phyloP scores from a whole-genome alignment of 73 alveolate genomes.

The Symbiodinium natans region DNA sequence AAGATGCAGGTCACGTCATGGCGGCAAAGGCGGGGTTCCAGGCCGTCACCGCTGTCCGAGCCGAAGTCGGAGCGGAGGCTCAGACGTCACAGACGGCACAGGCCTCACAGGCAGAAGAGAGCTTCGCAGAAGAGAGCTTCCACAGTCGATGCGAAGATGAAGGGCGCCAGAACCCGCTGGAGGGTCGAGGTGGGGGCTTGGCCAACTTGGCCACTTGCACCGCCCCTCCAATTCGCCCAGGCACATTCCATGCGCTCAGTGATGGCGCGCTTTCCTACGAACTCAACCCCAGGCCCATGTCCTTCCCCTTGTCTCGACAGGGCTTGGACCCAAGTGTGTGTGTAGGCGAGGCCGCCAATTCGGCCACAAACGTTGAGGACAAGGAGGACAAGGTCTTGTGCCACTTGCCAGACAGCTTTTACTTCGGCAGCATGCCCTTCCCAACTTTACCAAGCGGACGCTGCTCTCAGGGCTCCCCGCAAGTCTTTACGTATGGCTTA shows the following conservation, averaged over 20 bases:
- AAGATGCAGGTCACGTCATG: slow-evolving; percentile 34
- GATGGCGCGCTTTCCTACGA: not conserved
- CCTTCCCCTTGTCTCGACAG: not conserved
- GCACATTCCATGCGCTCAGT: not conserved
- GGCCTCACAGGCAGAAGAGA: not conserved
- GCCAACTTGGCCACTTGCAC: not conserved
- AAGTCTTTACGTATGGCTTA: too few species aligned
- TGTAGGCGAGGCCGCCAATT: not conserved
- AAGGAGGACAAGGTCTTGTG: not conserved
- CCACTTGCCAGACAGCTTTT: not conserved
- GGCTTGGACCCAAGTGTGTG: not conserved
- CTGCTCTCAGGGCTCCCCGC: too few species aligned
- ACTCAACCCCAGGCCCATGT: not conserved
- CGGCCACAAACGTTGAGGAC: not conserved
- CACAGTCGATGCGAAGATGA: slow-evolving; percentile 1
- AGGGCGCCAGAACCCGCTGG: slow-evolving; percentile 7
- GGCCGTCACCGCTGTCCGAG: not conserved
- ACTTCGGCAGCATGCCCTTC: slow-evolving; percentile 8
- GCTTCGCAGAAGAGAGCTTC: not conserved
- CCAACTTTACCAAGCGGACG: too few species aligned
- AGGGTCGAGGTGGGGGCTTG: not conserved
- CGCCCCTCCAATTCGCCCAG: not conserved
- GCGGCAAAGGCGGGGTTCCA: slow-evolving; percentile 18
- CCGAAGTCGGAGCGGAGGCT: not conserved
- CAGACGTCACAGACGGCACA: not conserved